These are phyloP conservation scores for Quercus phellos DNA, from an alignment of 331 rosid species.

Conservation along the genomic window DNA sequence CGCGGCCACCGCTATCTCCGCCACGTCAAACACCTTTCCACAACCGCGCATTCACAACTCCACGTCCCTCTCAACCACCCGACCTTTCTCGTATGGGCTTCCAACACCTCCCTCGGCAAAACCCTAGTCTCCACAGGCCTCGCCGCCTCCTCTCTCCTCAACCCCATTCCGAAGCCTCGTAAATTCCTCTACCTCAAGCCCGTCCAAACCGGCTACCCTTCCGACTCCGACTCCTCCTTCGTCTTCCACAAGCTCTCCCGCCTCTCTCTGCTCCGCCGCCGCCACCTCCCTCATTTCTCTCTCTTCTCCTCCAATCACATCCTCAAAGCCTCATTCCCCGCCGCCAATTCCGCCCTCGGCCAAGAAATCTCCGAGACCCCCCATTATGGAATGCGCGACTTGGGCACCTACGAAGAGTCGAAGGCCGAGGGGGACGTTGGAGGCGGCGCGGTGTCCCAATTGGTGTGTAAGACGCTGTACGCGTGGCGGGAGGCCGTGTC, in stretches of 20 bases:
- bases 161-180: constrained; percentile 4
- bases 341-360: constrained; percentile 6
- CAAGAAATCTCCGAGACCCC: not conserved
- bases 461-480: constrained; percentile 75
- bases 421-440: constrained; percentile 21
- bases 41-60: constrained; percentile 12
- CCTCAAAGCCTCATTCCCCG: constrained; percentile 46
- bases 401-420: constrained; percentile 23
- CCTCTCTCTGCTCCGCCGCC: constrained; percentile 35
- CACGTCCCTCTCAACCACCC: constrained; percentile 69
- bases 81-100: constrained; percentile 75
- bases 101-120: constrained; percentile 90
- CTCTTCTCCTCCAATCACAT: constrained; percentile 50
- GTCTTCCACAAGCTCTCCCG: constrained; percentile 45
- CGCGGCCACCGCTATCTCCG: constrained; percentile 25
- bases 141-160: constrained; percentile 59
- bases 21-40: constrained; percentile 18
- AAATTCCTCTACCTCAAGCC: constrained; percentile 81
- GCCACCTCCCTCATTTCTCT: not conserved
- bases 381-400: constrained; percentile 17
- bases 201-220: constrained; percentile 81
- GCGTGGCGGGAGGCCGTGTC: constrained; percentile 86
- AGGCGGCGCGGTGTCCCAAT: constrained; percentile 24
- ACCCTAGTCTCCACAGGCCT: constrained; percentile 90
- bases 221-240: constrained; percentile 85